Percentiles rank a stretch among this genome's conserved stretches.
phyloP scores from a whole-genome alignment of 306 rosid genomes.

The Cicer yamashitae region DNA sequence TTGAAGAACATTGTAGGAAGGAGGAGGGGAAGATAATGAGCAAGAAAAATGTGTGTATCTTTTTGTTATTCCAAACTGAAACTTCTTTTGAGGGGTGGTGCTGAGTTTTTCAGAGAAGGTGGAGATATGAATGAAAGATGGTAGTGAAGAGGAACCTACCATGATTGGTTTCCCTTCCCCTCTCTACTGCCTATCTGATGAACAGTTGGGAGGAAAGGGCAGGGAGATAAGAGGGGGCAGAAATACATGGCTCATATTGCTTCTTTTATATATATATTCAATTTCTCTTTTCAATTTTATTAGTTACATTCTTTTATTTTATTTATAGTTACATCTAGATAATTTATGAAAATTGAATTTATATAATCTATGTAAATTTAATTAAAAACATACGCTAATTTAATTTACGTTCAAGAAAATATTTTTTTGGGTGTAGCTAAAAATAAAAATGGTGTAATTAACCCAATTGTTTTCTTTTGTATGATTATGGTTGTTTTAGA shows the following conservation, averaged over 20 bases:
- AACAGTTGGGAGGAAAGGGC: not conserved
- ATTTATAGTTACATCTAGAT: too few relatives aligned
- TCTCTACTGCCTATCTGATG: slow-evolving; percentile 4
- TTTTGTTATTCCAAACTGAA: slow-evolving; percentile 37
- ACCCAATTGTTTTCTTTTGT: too few relatives aligned
- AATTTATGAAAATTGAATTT: too few relatives aligned
- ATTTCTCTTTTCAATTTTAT: too few relatives aligned
- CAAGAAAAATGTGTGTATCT: slow-evolving; percentile 35
- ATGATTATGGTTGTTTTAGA: too few relatives aligned
- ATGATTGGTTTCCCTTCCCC: slow-evolving; percentile 54
- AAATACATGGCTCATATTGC: slow-evolving; percentile 44
- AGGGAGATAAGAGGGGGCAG: slow-evolving; percentile 46
- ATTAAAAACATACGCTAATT: too few relatives aligned
- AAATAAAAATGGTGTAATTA: too few relatives aligned
- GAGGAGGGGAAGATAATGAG: slow-evolving; percentile 43
- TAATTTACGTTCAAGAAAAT: too few relatives aligned
- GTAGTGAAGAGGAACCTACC: slow-evolving; percentile 69
- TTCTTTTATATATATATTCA: slow-evolving; percentile 1
- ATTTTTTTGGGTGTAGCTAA: too few relatives aligned
- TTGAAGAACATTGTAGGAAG: slow-evolving; percentile 48
- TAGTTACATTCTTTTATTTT: too few relatives aligned
- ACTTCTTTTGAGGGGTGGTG: slow-evolving; percentile 38
- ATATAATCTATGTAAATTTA: too few relatives aligned
- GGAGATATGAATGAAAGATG: slow-evolving; percentile 52
- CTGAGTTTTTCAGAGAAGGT: slow-evolving; percentile 43